phyloP scores from a whole-genome alignment of 768 basidiomycete genomes.

The Epithele typhae region DNA sequence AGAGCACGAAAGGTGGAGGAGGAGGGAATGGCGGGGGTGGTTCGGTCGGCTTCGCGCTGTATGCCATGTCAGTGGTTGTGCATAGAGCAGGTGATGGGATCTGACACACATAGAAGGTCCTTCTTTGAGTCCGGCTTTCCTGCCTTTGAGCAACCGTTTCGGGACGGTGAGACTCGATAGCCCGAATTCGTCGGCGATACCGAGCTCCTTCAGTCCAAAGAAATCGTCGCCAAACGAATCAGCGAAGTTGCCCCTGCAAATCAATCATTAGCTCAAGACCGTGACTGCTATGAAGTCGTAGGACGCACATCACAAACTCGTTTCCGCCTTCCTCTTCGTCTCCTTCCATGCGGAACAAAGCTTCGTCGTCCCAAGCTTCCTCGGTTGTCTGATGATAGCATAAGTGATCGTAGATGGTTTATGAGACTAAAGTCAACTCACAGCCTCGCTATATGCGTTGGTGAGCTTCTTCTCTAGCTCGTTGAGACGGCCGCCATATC shows the following conservation, averaged over 20 bases:
- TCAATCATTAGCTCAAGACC: no score
- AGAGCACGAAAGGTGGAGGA: slow-evolving; percentile 74
- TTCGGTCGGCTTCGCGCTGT: slow-evolving; percentile 61
- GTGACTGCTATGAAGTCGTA: no score
- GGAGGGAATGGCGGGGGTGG: slow-evolving; percentile 83
- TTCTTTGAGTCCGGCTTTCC: slow-evolving; percentile 38
- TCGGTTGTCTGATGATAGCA: slow-evolving; percentile 34
- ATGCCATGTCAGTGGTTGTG: background rate
- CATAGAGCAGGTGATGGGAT: background rate
- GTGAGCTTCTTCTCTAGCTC: slow-evolving; percentile 88
- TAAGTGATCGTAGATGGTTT: background rate
- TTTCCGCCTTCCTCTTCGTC: slow-evolving; percentile 63
- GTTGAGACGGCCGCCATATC: slow-evolving; percentile 68
- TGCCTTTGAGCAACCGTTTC: slow-evolving; percentile 67
- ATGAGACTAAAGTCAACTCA: slow-evolving; percentile 30
- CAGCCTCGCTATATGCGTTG: slow-evolving; percentile 76
- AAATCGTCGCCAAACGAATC: slow-evolving; percentile 90
- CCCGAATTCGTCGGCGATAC: slow-evolving; percentile 83
- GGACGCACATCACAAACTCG: slow-evolving; percentile 61
- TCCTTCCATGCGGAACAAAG: slow-evolving; percentile 50
- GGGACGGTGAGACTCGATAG: slow-evolving; percentile 76
- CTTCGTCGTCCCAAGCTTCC: slow-evolving; percentile 57
- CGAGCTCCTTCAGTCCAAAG: slow-evolving; percentile 81
- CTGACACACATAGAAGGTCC: slow-evolving; percentile 49
- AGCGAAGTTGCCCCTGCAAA: slow-evolving; percentile 76